Base-by-base conservation (phyloP, 371 early-diverging fungal genomes). In the Mucor ambiguus region DNA sequence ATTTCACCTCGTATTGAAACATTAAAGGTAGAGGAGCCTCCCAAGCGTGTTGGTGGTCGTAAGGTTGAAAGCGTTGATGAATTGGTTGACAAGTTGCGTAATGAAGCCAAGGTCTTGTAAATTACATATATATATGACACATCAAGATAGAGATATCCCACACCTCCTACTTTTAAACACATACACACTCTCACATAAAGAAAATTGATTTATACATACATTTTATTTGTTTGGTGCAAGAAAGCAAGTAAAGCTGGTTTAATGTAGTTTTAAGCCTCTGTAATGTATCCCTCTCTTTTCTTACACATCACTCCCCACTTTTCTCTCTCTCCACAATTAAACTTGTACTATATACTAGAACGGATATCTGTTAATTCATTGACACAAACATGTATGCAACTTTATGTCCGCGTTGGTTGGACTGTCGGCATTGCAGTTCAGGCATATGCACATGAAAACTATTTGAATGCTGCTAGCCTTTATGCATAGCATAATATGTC, bases 51-150 rank as follows among this genome's bases (percentile, higher is more conserved):
- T 72, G 97, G 95, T 63, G 98, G 99, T 46, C 90, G 88, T 73
- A 93, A 93, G 77, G 98, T 99, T 30, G 96, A 87, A 72, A 87
- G 83, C 70, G 99, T 99, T 24, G 99, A 99, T 77, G 94, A 95
- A 62, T 88, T 97, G 67, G 71, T 97, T 58, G 87, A 89, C 74
- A 96, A 96, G 88, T 87, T 97, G 64, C 93, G 92, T 82, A 84
- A 84, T 63, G 86, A 86, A 66, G 84, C 83, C 66, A 81, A 82
- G 66, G 82, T 83, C 30, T 73, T 83, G 66, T 85, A 80, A 79
- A 64, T 48, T 32, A 43, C 8, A 33, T 38, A 55, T 28, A 55
- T 28, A n/a, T 55, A n/a, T 37, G 37, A 55, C 20, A 55, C 9
- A 55, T 29, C 11, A 30, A 55, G 56, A 56, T 56, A 56, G 56